Evolutionary conservation across 192 early-diverging fungal genomes (phyloP).

Genomic region (Coemansia sp.): DNA sequence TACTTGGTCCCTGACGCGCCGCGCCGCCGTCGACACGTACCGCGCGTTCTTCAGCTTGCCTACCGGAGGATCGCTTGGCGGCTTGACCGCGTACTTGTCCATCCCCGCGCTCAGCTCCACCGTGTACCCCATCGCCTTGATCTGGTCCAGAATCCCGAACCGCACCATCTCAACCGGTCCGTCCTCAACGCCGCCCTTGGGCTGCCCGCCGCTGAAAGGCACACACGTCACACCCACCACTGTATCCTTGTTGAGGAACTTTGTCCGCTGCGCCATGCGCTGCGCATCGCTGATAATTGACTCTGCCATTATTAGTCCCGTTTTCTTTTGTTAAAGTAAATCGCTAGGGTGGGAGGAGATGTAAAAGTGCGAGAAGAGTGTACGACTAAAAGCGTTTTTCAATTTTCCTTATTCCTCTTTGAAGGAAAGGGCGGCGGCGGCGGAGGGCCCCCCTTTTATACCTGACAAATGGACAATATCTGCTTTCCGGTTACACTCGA

Average conservation of each 20-base stretch:
- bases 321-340: no score
- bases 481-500: neutral
- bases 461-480: neutral
- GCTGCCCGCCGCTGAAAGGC: conserved; percentile 78
- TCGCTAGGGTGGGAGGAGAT: no score
- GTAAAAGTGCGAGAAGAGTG: no score
- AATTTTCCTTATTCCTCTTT: no score
- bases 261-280: conserved; percentile 45
- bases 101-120: conserved; percentile 75
- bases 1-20: conserved; percentile 68
- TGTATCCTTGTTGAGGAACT: conserved; percentile 61
- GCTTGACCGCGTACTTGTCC: conserved; percentile 71
- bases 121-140: conserved; percentile 77
- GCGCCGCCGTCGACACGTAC: conserved; percentile 79
- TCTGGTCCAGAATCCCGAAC: conserved; percentile 82
- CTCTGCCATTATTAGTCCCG: neutral
- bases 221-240: conserved; percentile 76
- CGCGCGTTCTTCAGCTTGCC: conserved; percentile 83
- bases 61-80: conserved; percentile 69
- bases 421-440: no score
- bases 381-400: no score
- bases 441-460: conserved; percentile 33
- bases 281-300: conserved; percentile 25
- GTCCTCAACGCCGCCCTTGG: conserved; percentile 85
- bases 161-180: conserved; percentile 84